Evolutionary conservation across 495 filamentous ascomycete genomes (phyloP), one percentile per base, ranked within the genome.

Genomic region (Xylaria venustula): DNA sequence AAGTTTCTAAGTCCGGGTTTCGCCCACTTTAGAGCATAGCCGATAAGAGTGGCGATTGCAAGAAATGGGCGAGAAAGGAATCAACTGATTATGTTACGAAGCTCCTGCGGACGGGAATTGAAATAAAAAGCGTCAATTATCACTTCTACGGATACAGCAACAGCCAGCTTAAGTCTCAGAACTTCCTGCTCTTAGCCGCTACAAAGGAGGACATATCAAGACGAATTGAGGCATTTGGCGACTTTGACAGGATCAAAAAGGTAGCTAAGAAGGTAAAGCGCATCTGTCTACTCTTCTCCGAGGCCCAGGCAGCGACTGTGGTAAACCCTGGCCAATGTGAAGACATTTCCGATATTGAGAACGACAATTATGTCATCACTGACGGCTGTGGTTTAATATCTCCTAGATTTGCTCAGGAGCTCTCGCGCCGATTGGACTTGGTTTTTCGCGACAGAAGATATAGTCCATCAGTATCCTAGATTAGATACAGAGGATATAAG

Each of bases 141-240:
- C 70, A 81, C 61, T 83, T 82, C 60, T 83, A 75, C 48, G 80
- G 78, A 0, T 77, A 82, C 61, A 82, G 81, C 70, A 83, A 83
- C 58, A 81, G 77, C 58, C 80, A 83, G 66, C 71, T 82, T 23
- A 81, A 82, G 63, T 80, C 80, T 2, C 70, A 73, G 34, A 73
- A 77, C 6, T 81, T 77, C 54, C 75, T 79, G 49, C 62, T 82
- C n/a, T 75, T 64, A 50, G 79, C 76, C 2, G 80, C 64, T 6
- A 64, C 74, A 2, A 72, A 70, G 49, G 66, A 72, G n/a, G 69
- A 67, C 6, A 77, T 80, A 28, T 60, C 68, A 3, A 25, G 26
- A 20, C 76, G 74, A 49, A 66, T 82, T 3, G 72, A 79, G 34
- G 55, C 65, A 2, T 65, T 83, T 11, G 81, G 79, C 7, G 79